Evolutionary conservation across 1,284 basidiomycete species (phyloP), one percentile per base, ranked within the genome.

Genomic region (Trametes polyzona): DNA sequence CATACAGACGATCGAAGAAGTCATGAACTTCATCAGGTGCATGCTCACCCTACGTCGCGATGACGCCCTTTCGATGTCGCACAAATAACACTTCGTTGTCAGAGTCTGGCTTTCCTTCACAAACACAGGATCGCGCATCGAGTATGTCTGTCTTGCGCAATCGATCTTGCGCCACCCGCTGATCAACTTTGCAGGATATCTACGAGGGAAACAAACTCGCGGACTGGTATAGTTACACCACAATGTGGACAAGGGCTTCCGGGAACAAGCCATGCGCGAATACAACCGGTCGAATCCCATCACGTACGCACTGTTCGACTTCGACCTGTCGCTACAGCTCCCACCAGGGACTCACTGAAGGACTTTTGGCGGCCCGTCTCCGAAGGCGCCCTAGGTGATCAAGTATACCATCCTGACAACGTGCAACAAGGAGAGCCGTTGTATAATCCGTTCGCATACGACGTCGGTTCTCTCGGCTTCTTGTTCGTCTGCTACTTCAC

Each of bases 391-490:
- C 7, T 5, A 2, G 47, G 30, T 0, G 8, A 10, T 23, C 23
- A 36, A 2, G 1, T 8, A 1, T 54, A 54, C 35, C 29, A 41
- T 1, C 52, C 57, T 1, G 4, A 4, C 2, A 53, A 59, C 37
- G n/a, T 43, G 2, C 4, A 7, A 2, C 37, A 29, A 1, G 57
- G 57, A 4, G 52, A 41, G 39, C 30, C 1, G 1, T 21, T 37
- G 9, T 59, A 59, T 23, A 50, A 59, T 26, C 52, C 57, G 2
- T 59, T 59, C 19, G 42, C 57, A 5, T 52, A 40, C 32, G 57
- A 59, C 17, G 53, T 59, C 27, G 57, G 19, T 6, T 55, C 37
- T 29, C 35, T 59, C 2, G 57, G 57, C n/a, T n/a, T n/a, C n/a
- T n/a, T n/a, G n/a, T n/a, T n/a, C n/a, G n/a, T n/a, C n/a, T n/a